These are phyloP conservation scores for Chaetomiaceae sp. DNA, from an alignment of 2,329 filamentous ascomycete species.

Conservation along the genomic window DNA sequence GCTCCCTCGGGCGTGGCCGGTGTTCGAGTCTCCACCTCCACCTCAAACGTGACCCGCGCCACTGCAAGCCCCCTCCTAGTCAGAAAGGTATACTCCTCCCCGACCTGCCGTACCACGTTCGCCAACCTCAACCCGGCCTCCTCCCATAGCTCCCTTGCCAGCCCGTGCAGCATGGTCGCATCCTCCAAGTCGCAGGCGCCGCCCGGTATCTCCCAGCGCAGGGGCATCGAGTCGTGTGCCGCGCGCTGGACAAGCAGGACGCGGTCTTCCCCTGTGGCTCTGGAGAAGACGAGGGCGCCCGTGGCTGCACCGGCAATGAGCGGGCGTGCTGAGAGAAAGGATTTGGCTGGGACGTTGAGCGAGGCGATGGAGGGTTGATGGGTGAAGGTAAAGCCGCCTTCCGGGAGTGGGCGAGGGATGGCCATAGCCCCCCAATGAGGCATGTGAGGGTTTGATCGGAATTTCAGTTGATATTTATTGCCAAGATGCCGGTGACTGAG, in stretches of 20 bases:
- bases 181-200: slow-evolving; percentile 37
- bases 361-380: slow-evolving; percentile 20
- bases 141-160: slow-evolving; percentile 41
- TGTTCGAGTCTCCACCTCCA: slow-evolving; percentile 21
- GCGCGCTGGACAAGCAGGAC: slow-evolving; percentile 40
- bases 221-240: slow-evolving; percentile 36
- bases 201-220: slow-evolving; percentile 41
- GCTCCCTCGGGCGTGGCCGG: background rate
- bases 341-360: slow-evolving; percentile 22
- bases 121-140: slow-evolving; percentile 36
- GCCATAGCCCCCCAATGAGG: background rate
- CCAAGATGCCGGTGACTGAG: too few relatives aligned
- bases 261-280: slow-evolving; percentile 20
- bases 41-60: slow-evolving; percentile 30
- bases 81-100: slow-evolving; percentile 23
- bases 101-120: slow-evolving; percentile 26
- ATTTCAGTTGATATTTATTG: background rate
- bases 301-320: slow-evolving; percentile 26
- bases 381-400: slow-evolving; percentile 26
- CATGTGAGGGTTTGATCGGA: background rate
- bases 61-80: slow-evolving; percentile 25
- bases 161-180: slow-evolving; percentile 33
- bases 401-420: slow-evolving; percentile 11
- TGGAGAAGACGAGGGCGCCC: slow-evolving; percentile 31
- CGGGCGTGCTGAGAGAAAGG: slow-evolving; percentile 23